phyloP scores from a whole-genome alignment of 2,329 filamentous ascomycete genomes.

The Phialophora macrospora region DNA sequence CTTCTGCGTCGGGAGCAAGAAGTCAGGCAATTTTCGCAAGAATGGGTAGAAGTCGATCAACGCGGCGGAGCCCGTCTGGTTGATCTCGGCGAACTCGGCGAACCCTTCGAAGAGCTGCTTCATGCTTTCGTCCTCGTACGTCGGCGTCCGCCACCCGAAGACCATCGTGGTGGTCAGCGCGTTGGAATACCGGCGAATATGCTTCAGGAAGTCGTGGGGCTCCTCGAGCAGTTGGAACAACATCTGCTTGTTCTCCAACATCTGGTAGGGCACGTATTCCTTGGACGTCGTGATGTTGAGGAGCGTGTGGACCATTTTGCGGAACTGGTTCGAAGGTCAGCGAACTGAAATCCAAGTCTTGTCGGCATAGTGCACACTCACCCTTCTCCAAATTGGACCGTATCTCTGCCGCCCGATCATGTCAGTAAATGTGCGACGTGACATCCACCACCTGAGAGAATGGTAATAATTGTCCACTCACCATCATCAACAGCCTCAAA shows the following conservation, averaged over 20 bases:
- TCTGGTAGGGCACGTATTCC: constrained; percentile 61
- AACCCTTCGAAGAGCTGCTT: constrained; percentile 53
- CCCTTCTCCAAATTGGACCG: constrained; percentile 40
- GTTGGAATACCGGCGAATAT: constrained; percentile 56
- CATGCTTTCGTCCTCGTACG: constrained; percentile 50
- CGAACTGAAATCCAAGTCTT: background rate
- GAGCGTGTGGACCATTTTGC: constrained; percentile 51
- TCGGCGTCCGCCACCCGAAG: constrained; percentile 54
- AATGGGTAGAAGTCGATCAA: constrained; percentile 56
- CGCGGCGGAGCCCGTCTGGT: constrained; percentile 50
- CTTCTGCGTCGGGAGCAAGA: constrained; percentile 44
- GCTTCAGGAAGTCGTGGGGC: constrained; percentile 51
- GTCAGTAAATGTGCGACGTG: too few species aligned
- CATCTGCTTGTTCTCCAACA: constrained; percentile 62
- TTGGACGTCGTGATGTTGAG: constrained; percentile 55
- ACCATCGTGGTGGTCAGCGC: constrained; percentile 58
- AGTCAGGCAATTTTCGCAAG: constrained; percentile 53
- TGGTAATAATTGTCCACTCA: background rate
- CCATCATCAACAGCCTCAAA: constrained; percentile 44
- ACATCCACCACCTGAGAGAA: background rate
- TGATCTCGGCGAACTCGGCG: constrained; percentile 51
- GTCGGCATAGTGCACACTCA: constrained; percentile 1
- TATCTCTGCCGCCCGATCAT: constrained; percentile 34
- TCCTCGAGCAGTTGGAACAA: constrained; percentile 54
- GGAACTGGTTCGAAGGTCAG: constrained; percentile 29